Evolutionary conservation across 2,329 filamentous ascomycete genomes (phyloP), one percentile per base, ranked within the genome.

Genomic region (Pseudogymnoascus sp.): DNA sequence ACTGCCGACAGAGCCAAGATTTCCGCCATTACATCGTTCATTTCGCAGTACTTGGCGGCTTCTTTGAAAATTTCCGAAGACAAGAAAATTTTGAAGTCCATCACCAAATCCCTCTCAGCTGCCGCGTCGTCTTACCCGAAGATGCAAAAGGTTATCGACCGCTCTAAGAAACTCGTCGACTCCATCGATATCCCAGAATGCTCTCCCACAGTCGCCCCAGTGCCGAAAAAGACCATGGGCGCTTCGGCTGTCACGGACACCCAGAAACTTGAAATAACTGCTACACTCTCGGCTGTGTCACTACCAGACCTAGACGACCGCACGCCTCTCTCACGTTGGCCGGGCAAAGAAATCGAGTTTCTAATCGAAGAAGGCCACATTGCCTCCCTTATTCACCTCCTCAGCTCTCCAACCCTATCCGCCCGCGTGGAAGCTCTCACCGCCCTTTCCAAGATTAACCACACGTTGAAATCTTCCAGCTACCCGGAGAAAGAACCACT

Each of bases 391-490:
- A 80, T 96, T 57, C 80, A 88, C 36, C 88, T 93, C 69, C 80
- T 97, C 10, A 88, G 85, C 62, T 96, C 92, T 0, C 77, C 86
- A 57, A 86, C 95, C 70, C 78, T 80, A 37, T 88, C 89, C 73
- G 88, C 96, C 67, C 85, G 93, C 60, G 86, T 87, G 66, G 91
- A 97, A 76, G 90, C 91, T 4, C 78, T 89, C 16, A 84, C 81
- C 40, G 88, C 86, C 69, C 79, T 93, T 45, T 79, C 85, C 61
- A 90, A 89, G 72, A 82, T 87, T 74, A 82, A 84, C 1, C 76
- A 77, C 34, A 85, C 83, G 71, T 76, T 88, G 60, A 82, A 87
- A 73, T 84, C 85, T 62, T 93, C 89, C 0, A 81, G 83, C 0
- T 87, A 92, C 69, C 82, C 86, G 54, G 91, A 96, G 70, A 88